These are phyloP conservation scores for Microbotryum silenes-acaulis DNA, from an alignment of 1,284 basidiomycete genomes.

Conservation along the genomic window DNA sequence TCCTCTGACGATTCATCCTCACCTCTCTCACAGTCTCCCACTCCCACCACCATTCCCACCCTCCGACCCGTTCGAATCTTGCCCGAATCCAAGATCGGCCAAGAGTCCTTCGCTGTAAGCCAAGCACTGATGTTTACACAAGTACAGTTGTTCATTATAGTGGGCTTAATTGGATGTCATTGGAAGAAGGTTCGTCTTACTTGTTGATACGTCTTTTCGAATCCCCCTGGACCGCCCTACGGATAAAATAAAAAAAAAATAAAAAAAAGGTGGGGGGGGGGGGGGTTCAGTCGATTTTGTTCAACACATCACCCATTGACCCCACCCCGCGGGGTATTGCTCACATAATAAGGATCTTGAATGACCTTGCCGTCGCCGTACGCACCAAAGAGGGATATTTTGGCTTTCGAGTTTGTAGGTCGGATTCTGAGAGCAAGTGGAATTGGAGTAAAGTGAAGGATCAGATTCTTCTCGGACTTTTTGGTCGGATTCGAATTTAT, in stretches of 20 bases:
- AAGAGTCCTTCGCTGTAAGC: conserved; percentile 28
- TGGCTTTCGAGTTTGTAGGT: conserved; percentile 18
- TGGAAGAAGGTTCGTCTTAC: too few species aligned
- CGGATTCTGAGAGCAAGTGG: background rate
- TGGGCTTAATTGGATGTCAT: too few species aligned
- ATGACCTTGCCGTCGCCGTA: conserved; percentile 30
- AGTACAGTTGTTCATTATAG: too few species aligned
- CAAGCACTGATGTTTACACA: conserved; percentile 14
- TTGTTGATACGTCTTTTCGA: conserved; percentile 27
- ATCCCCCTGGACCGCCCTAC: conserved; percentile 23
- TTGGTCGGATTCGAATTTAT: too few species aligned
- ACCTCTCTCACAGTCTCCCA: too few species aligned
- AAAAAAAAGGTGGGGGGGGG: too few species aligned
- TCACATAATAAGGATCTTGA: conserved; percentile 32
- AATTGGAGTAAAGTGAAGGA: background rate
- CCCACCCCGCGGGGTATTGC: too few species aligned
- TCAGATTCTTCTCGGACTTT: background rate
- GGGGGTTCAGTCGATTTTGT: too few species aligned
- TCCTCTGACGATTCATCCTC: too few species aligned
- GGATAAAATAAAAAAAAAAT: background rate
- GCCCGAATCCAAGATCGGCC: conserved; percentile 19
- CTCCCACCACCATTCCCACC: background rate
- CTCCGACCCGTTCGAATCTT: background rate
- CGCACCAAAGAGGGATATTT: conserved; percentile 29
- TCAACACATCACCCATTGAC: too few species aligned